Evolutionary conservation across 305 asterid species (phyloP).

Genomic region (Caryopteris hybrid): DNA sequence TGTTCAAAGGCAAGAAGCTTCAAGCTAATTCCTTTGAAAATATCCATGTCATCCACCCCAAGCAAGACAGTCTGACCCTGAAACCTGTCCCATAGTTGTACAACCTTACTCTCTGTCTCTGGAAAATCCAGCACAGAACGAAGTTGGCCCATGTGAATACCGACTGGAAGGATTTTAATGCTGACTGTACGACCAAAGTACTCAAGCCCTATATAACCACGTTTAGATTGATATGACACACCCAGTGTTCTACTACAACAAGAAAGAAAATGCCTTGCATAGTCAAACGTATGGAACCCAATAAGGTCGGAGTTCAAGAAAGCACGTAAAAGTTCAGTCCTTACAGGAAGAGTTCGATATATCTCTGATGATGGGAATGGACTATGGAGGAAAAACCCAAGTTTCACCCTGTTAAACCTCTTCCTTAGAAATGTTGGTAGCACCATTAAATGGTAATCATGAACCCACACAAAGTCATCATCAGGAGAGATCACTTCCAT

Average conservation of each 20-base stretch:
- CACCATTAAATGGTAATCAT: conserved; percentile 89
- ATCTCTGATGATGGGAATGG: too few species aligned
- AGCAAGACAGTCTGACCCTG: conserved; percentile 47
- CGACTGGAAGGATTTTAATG: conserved; percentile 84
- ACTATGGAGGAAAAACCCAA: conserved; percentile 86
- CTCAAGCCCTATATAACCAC: conserved; percentile 83
- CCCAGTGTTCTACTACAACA: conserved; percentile 96
- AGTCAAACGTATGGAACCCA: conserved; percentile 88
- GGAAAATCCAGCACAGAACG: conserved; percentile 60
- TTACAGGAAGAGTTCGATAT: conserved; percentile 75
- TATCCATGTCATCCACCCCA: too few species aligned
- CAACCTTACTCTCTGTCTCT: conserved; percentile 62
- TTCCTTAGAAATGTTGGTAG: conserved; percentile 79
- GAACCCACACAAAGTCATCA: conserved; percentile 89
- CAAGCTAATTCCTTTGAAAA: conserved; percentile 85
- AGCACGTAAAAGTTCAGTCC: conserved; percentile 71
- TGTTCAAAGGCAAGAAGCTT: conserved; percentile 85
- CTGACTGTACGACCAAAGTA: conserved; percentile 86
- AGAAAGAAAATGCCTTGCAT: conserved; percentile 83
- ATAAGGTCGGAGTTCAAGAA: conserved; percentile 79
- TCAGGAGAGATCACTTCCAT: conserved; percentile 89
- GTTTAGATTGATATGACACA: conserved; percentile 74
- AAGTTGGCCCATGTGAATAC: conserved; percentile 81
- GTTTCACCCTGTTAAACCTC: conserved; percentile 78
- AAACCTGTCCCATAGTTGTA: conserved; percentile 45